Percentiles rank a stretch among this genome's conserved stretches.
Evolutionary conservation across 2,329 filamentous ascomycete species (phyloP).

Genomic region (Talaromyces sp.): DNA sequence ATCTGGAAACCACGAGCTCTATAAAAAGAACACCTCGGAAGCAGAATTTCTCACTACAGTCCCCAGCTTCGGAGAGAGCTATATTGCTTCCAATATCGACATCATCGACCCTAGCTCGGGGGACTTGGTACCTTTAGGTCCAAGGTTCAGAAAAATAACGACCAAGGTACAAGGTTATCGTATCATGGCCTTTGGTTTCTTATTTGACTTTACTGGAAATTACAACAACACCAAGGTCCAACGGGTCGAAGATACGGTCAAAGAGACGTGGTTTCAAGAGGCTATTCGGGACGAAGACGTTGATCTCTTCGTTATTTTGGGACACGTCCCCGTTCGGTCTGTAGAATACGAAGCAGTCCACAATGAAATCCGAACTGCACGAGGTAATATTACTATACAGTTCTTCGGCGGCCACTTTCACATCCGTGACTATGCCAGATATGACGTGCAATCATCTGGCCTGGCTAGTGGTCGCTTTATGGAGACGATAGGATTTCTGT

Average conservation of each 20-base stretch:
- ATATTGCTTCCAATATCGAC: slow-evolving; percentile 89
- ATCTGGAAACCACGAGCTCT: slow-evolving; percentile 93
- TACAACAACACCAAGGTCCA: slow-evolving; percentile 86
- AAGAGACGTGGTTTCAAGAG: slow-evolving; percentile 82
- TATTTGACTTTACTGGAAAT: slow-evolving; percentile 90
- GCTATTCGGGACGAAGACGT: slow-evolving; percentile 74
- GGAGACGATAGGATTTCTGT: slow-evolving; percentile 93
- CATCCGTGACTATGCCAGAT: slow-evolving; percentile 77
- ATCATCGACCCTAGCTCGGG: slow-evolving; percentile 72
- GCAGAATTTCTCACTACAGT: slow-evolving; percentile 77
- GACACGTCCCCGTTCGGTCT: slow-evolving; percentile 79
- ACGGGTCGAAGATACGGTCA: slow-evolving; percentile 72
- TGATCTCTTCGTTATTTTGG: slow-evolving; percentile 81
- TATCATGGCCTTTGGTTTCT: slow-evolving; percentile 84
- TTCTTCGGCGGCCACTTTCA: slow-evolving; percentile 91
- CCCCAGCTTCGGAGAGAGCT: slow-evolving; percentile 73
- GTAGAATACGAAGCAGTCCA: slow-evolving; percentile 74
- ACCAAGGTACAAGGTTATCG: slow-evolving; percentile 84
- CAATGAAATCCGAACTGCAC: slow-evolving; percentile 69
- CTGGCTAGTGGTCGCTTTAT: slow-evolving; percentile 88
- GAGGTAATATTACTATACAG: slow-evolving; percentile 79
- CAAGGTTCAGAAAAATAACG: slow-evolving; percentile 80
- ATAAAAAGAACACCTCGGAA: slow-evolving; percentile 71
- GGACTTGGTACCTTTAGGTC: slow-evolving; percentile 69
- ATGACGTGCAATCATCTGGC: slow-evolving; percentile 72